Base-by-base conservation (phyloP, 352 stramenopile genomes). In the Elongisporangium undulatum region DNA sequence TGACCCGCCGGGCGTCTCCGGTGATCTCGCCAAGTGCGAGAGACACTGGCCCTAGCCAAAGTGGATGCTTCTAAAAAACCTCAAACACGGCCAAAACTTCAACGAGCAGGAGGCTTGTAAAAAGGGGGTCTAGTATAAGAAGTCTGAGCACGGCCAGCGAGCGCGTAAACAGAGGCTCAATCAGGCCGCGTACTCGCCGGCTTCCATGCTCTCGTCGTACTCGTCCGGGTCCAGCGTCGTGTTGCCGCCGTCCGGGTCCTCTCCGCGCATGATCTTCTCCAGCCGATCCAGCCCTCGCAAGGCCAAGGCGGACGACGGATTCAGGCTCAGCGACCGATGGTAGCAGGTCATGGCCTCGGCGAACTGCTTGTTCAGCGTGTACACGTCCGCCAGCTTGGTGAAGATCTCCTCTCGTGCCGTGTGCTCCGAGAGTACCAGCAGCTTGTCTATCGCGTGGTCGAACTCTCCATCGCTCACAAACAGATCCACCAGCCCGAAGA, bases 221-320 rank as follows among this genome's bases (percentile, higher is more conserved):
- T 83, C 77, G 53, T 85, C 78, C 4, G 64, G 58, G 21, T 82
- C 80, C 58, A 89, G 63, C 60, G 73, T 81, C 48, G 77, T 77
- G 63, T 71, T 87, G 38, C 87, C 55, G 38, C 87, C 80, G 56
- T 95, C 81, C 0, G 79, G 79, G 57, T 92, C 81, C 34, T 92
- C 82, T 4, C 80, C 83, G 9, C 77, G 81, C 80, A 93, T 87
- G 26, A 92, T 66, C 63, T 89, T 90, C 63, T 95, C 85, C 2
- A 95, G 68, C 4, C 82, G 78, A 9, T 93, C 81, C 15, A 95
- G 56, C 0, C 76, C 85, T 3, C 69, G 69, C 9, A 85, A 17
- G 9, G 83, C 80, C 6, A 87, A 75, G 1, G 59, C 67, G 9
- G 72, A 88, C 20, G 61, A 66, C 13, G 79, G 75, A 55, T 89